These are phyloP conservation scores for Thalia dealbata DNA, from an alignment of 176 grass and related monocot genomes.

Conservation along the genomic window DNA sequence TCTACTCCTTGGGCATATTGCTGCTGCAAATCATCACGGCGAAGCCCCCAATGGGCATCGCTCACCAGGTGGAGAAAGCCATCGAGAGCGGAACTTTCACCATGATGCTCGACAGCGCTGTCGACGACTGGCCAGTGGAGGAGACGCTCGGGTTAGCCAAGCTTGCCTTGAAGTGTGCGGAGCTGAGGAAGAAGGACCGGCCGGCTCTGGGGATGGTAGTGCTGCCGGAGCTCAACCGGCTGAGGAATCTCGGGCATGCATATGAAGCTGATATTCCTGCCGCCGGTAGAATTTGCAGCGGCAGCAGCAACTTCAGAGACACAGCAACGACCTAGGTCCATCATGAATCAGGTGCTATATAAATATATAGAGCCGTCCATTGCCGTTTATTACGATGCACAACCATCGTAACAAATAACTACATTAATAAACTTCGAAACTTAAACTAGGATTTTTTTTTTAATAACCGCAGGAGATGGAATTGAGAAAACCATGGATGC, in stretches of 20 bases:
- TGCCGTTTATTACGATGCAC: neutral
- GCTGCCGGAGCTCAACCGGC: conserved; percentile 70
- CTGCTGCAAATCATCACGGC: conserved; percentile 84
- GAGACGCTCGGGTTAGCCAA: conserved; percentile 52
- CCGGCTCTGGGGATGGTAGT: conserved; percentile 76
- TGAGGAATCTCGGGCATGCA: conserved; percentile 73
- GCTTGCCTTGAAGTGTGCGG: conserved; percentile 73
- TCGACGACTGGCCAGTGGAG: conserved; percentile 78
- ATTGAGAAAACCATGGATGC: too few relatives aligned
- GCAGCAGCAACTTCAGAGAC: neutral
- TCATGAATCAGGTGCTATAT: neutral
- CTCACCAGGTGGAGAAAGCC: conserved; percentile 76
- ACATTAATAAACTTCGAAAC: too few relatives aligned
- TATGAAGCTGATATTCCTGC: conserved; percentile 20
- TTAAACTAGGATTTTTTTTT: too few relatives aligned
- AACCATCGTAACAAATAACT: too few relatives aligned
- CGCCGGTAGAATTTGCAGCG: neutral
- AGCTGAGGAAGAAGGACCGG: conserved; percentile 62
- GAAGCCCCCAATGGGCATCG: conserved; percentile 67
- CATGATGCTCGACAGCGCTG: conserved; percentile 57
- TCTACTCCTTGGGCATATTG: conserved; percentile 85
- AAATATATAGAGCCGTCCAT: neutral
- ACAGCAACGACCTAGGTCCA: neutral
- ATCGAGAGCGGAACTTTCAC: conserved; percentile 55
- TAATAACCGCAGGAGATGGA: too few relatives aligned